phyloP scores from a whole-genome alignment of 2,329 filamentous ascomycete genomes.

The Corynespora cassiicola region DNA sequence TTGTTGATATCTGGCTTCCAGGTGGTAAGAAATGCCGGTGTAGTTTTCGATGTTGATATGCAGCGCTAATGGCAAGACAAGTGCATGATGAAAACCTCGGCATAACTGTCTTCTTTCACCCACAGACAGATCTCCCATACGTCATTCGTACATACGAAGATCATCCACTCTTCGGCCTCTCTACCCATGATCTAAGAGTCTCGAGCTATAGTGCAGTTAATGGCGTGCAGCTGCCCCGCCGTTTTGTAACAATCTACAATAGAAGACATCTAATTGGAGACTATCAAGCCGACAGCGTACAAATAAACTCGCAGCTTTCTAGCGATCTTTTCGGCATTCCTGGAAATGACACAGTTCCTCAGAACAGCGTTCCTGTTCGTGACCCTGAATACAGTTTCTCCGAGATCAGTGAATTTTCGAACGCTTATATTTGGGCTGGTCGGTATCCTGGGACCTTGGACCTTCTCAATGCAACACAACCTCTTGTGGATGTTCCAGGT shows the following conservation, averaged over 20 bases:
- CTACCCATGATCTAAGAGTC: conserved; percentile 5
- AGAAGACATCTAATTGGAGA: background rate
- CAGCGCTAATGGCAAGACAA: too few species aligned
- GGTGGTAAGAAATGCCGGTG: too few species aligned
- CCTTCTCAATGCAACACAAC: too few species aligned
- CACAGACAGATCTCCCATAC: conserved; percentile 5
- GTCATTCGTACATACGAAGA: conserved; percentile 5
- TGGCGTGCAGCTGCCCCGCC: conserved; percentile 3
- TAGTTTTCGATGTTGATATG: too few species aligned
- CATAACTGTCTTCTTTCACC: conserved; percentile 5
- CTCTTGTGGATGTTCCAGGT: conserved; percentile 3
- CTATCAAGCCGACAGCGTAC: too few species aligned
- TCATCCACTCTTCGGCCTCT: conserved; percentile 4
- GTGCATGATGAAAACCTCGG: conserved; percentile 5
- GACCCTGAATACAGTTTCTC: background rate
- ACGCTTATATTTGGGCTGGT: background rate
- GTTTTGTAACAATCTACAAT: background rate
- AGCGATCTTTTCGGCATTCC: too few species aligned
- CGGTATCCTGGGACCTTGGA: too few species aligned
- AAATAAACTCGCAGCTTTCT: too few species aligned
- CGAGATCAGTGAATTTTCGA: background rate
- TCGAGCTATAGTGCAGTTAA: conserved; percentile 1
- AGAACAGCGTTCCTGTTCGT: background rate
- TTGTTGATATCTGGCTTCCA: too few species aligned
- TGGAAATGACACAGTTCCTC: background rate